These are phyloP conservation scores for Solanum etuberosum DNA, from an alignment of 257 asterid genomes.

Conservation along the genomic window DNA sequence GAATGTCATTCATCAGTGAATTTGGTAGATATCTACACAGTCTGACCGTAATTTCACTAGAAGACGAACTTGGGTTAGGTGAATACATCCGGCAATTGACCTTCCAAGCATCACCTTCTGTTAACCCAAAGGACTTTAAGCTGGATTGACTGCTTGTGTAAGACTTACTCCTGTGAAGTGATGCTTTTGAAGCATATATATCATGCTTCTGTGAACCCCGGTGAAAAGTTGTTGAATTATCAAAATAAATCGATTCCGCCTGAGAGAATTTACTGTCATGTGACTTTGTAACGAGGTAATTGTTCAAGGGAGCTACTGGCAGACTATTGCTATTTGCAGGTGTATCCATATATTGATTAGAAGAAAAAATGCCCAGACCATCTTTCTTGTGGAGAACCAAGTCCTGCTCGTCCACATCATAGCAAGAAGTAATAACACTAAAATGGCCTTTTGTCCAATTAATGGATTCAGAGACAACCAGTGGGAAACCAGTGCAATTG, in stretches of 20 bases:
- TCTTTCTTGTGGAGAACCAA: conserved; percentile 36
- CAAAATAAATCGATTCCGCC: conserved; percentile 4
- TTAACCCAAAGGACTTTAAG: conserved; percentile 25
- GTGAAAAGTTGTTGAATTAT: conserved; percentile 14
- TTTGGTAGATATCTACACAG: conserved; percentile 47
- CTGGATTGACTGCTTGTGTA: conserved; percentile 30
- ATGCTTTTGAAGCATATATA: conserved; percentile 2
- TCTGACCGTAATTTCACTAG: conserved; percentile 61
- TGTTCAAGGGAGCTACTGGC: conserved; percentile 7
- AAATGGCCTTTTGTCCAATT: conserved; percentile 50
- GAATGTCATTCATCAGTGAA: conserved; percentile 29
- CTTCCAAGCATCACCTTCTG: conserved; percentile 27
- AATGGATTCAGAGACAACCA: conserved; percentile 51
- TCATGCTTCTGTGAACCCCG: conserved; percentile 5
- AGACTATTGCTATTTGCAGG: conserved; percentile 18
- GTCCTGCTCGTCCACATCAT: conserved; percentile 54
- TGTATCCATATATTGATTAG: conserved; percentile 37
- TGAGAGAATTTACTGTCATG: not conserved
- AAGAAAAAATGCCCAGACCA: conserved; percentile 63
- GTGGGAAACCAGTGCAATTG: conserved; percentile 86
- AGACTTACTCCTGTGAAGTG: conserved; percentile 1
- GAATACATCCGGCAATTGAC: conserved; percentile 71
- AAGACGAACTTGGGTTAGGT: conserved; percentile 58
- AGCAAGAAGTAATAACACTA: conserved; percentile 71
- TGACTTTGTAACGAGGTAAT: conserved; percentile 6